phyloP scores from a whole-genome alignment of 2,329 filamentous ascomycete genomes.

The Cryphonectria naterciae region DNA sequence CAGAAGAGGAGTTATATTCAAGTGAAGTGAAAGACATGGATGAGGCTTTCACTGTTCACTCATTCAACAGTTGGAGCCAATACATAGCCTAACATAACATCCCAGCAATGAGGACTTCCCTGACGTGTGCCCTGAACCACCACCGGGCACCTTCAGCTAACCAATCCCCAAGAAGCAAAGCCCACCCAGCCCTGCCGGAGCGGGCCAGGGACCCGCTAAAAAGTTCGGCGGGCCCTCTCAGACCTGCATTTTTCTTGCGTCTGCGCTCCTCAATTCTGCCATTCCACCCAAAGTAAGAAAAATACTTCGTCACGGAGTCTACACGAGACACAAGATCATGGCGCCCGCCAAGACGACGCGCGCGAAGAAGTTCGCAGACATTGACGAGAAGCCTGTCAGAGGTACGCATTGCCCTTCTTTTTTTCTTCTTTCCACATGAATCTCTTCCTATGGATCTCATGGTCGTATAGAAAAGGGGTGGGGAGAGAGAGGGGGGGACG shows the following conservation, averaged over 20 bases:
- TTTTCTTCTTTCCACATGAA: not conserved
- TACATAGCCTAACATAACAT: not conserved
- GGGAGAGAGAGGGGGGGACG: not conserved
- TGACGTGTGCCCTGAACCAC: not conserved
- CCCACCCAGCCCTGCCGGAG: not conserved
- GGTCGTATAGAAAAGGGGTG: not conserved
- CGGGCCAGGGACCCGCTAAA: slow-evolving; percentile 27
- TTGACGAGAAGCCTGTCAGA: slow-evolving; percentile 64
- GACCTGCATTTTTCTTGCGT: slow-evolving; percentile 24
- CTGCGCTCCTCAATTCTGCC: slow-evolving; percentile 26
- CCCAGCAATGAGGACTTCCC: not conserved
- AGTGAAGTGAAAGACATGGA: not conserved
- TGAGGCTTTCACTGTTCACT: not conserved
- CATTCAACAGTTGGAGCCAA: not conserved
- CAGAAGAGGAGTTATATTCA: not conserved
- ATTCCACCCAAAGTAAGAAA: not conserved
- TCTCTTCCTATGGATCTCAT: not conserved
- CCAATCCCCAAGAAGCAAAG: slow-evolving; percentile 8
- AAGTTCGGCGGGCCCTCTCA: slow-evolving; percentile 28
- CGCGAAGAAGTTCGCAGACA: slow-evolving; percentile 64
- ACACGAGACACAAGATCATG: slow-evolving; percentile 45
- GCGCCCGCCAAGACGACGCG: slow-evolving; percentile 53
- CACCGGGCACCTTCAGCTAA: not conserved
- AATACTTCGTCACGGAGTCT: not conserved
- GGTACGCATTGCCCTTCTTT: slow-evolving; percentile 48